Evolutionary conservation across 1,284 basidiomycete genomes (phyloP).

Genomic region (Sporisorium exsertum): DNA sequence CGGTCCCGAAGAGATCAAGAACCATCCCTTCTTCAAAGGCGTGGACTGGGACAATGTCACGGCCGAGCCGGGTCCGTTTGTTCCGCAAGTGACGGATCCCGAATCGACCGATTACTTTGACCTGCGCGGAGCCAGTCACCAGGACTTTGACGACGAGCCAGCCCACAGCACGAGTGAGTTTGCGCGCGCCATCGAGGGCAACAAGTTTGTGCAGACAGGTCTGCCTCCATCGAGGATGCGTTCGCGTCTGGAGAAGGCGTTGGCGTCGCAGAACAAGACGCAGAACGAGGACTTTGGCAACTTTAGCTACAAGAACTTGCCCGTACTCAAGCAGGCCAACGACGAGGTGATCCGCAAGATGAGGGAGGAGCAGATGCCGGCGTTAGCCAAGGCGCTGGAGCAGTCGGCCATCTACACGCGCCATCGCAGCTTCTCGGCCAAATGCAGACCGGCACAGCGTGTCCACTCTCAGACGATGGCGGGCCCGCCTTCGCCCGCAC

Average conservation of each 20-base stretch:
- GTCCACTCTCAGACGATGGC: conserved; percentile 38
- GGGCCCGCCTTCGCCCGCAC: conserved; percentile 79
- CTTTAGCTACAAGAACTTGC: conserved; percentile 98
- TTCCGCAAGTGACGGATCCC: conserved; percentile 92
- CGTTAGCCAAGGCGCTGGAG: conserved; percentile 56
- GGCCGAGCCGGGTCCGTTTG: conserved; percentile 89
- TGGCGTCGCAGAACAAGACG: conserved; percentile 26
- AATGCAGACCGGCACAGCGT: conserved; percentile 54
- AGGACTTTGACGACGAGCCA: conserved; percentile 85
- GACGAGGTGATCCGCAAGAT: conserved; percentile 97
- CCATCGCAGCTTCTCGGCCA: conserved; percentile 59
- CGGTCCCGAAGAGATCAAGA: conserved; percentile 92
- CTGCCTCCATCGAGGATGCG: conserved; percentile 67
- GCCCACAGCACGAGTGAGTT: conserved; percentile 52
- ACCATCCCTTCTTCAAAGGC: conserved; percentile 88
- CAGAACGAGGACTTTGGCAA: conserved; percentile 88
- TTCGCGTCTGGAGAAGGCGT: conserved; percentile 37
- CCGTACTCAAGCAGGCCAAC: conserved; percentile 96
- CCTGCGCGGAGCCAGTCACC: conserved; percentile 87
- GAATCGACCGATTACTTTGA: conserved; percentile 99
- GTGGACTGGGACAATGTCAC: conserved; percentile 95
- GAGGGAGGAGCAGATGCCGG: conserved; percentile 69
- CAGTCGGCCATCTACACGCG: conserved; percentile 54
- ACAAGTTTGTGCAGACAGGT: conserved; percentile 63
- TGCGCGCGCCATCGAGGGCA: conserved; percentile 55